Evolutionary conservation across 768 basidiomycete species (phyloP).

Genomic region (Sutorius australiensis): DNA sequence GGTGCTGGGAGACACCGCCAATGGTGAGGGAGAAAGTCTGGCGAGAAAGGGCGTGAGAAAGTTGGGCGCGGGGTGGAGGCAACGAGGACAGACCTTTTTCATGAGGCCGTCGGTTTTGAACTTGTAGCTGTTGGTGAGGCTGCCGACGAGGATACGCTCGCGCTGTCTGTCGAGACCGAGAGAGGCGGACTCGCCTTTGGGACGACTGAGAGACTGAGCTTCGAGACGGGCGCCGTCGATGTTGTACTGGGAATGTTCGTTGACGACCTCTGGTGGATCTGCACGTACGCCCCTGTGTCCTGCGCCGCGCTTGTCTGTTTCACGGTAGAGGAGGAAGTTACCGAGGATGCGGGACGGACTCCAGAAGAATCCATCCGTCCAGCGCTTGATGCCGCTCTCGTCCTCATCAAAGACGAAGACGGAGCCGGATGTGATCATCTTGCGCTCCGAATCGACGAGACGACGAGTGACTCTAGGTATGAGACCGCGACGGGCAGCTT

Average conservation of each 20-base stretch:
- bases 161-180: slow-evolving; percentile 62
- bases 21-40: slow-evolving; percentile 92
- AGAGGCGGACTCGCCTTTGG: slow-evolving; percentile 49
- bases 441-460: slow-evolving; percentile 87
- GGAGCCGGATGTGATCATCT: slow-evolving; percentile 88
- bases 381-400: slow-evolving; percentile 95
- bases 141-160: slow-evolving; percentile 83
- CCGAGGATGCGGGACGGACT: slow-evolving; percentile 88
- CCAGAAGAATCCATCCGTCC: slow-evolving; percentile 98
- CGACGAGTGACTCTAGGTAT: slow-evolving; percentile 91
- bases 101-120: slow-evolving; percentile 92
- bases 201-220: slow-evolving; percentile 56
- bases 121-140: slow-evolving; percentile 88
- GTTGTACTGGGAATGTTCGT: slow-evolving; percentile 38
- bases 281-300: slow-evolving; percentile 53
- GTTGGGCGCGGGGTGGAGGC: not conserved
- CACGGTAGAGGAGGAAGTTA: slow-evolving; percentile 93
- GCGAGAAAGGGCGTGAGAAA: slow-evolving; percentile 28
- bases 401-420: slow-evolving; percentile 98
- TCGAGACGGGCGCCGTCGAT: slow-evolving; percentile 29
- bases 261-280: slow-evolving; percentile 37
- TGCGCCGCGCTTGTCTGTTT: slow-evolving; percentile 80
- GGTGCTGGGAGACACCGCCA: slow-evolving; percentile 80
- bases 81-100: slow-evolving; percentile 75
- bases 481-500: slow-evolving; percentile 85